A percentile compares a stretch with the other conserved stretches of the same genome.
These are phyloP conservation scores for Hypoxylon sp. DNA, from an alignment of 2,329 filamentous ascomycete species.

Conservation along the genomic window DNA sequence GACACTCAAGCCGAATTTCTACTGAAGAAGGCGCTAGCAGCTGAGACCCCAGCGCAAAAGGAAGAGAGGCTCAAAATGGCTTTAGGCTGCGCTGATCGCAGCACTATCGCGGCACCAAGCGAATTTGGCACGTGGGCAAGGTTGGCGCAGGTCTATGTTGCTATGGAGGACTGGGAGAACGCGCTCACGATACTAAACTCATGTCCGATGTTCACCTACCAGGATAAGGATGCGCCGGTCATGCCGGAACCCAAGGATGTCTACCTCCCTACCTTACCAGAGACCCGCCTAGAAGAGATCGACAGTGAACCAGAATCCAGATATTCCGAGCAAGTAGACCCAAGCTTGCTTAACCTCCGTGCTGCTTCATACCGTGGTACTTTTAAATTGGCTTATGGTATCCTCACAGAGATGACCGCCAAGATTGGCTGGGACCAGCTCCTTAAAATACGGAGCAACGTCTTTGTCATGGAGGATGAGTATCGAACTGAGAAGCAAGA, in stretches of 20 bases:
- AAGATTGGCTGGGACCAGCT: conserved; percentile 99
- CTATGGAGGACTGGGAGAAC: conserved; percentile 96
- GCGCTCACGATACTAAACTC: conserved; percentile 96
- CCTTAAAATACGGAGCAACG: conserved; percentile 92
- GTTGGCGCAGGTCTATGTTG: conserved; percentile 92
- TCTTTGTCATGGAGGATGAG: conserved; percentile 99
- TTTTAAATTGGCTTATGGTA: conserved; percentile 93
- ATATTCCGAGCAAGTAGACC: conserved; percentile 88
- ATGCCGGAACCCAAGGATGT: conserved; percentile 95
- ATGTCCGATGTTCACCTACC: conserved; percentile 99
- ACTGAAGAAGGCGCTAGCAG: conserved; percentile 80
- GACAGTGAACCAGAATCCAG: conserved; percentile 89
- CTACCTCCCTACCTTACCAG: conserved; percentile 86
- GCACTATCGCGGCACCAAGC: conserved; percentile 93
- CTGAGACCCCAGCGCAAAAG: conserved; percentile 68
- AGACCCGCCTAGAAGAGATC: conserved; percentile 94
- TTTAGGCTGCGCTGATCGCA: conserved; percentile 91
- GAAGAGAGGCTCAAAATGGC: conserved; percentile 85
- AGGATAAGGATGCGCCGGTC: conserved; percentile 95
- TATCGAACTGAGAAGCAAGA: conserved; percentile 90
- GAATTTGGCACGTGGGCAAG: conserved; percentile 98
- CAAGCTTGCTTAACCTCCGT: conserved; percentile 86
- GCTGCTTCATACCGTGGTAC: conserved; percentile 94
- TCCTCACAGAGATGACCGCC: conserved; percentile 94
- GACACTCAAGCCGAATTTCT: conserved; percentile 95